Evolutionary conservation across 2,329 filamentous ascomycete genomes (phyloP), one percentile per base, ranked within the genome.

Genomic region (Phoma herbarum): DNA sequence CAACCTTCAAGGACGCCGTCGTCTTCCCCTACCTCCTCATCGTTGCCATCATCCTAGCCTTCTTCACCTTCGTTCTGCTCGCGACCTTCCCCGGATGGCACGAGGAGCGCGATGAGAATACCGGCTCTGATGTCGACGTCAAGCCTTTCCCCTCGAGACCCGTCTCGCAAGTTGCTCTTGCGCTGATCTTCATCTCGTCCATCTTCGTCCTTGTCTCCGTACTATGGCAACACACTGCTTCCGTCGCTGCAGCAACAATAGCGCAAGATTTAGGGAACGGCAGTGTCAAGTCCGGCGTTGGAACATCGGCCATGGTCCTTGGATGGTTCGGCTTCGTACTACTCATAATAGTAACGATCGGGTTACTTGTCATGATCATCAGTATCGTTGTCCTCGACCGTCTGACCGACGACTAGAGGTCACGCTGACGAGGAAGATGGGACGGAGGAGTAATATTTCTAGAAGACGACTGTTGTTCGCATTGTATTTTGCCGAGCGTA

Each of bases 1-100:
- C 90, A 69, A 96, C 96, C 66, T 99, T 99, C 82, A 98, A 98
- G 79, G 93, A 98, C 78, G 94, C 93, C 80, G 95, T 99, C 76
- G 94, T 99, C 43, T 99, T 99, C 76, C 95, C 95, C 10, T 99
- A 98, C 75, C 82, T 99, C 20, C 89, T 99, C 90, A 99, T 99
- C 82, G 93, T 99, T 73, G 95, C 95, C 74, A 93, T 98, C 75
- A 91, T 99, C 77, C 93, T 99, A 73, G 93, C 95, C 68, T 98
- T 98, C 81, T 85, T 98, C 78, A 97, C 93, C 77, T 92, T 99
- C 76, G 86, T 99, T 62, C 87, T 99, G 41, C 89, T 99, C 52
- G 94, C 93, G 53, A 98, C 95, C 31, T 99, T 98, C 80, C 95
- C 95, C 1, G 93, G 93, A 64, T 99, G 95, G 92, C 93, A 98